Percentiles rank a stretch among this genome's conserved stretches.
These are phyloP conservation scores for Ascochyta clinopodiicola DNA, from an alignment of 2,329 filamentous ascomycete species.

Conservation along the genomic window DNA sequence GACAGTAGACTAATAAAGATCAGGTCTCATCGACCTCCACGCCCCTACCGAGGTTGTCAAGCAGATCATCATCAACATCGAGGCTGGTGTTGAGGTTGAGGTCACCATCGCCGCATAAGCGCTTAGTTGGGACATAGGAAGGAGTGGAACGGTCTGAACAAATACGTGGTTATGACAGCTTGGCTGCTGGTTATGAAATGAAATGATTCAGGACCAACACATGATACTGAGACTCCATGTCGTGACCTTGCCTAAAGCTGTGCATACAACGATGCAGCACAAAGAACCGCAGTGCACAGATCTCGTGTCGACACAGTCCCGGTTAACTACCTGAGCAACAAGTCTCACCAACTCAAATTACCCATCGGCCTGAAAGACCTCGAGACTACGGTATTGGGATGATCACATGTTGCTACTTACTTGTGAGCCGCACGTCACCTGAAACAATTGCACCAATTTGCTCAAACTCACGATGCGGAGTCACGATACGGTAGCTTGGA, in stretches of 20 bases:
- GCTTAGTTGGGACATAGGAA: conserved; percentile 26
- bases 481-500: background rate
- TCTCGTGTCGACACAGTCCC: background rate
- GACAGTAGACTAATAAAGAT: conserved; percentile 3
- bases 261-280: background rate
- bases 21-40: conserved; percentile 87
- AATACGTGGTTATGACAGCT: conserved; percentile 39
- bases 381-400: background rate
- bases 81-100: conserved; percentile 92
- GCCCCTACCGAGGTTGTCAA: conserved; percentile 98
- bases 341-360: no score
- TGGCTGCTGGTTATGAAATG: conserved; percentile 32
- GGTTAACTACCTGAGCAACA: no score
- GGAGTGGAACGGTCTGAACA: conserved; percentile 23
- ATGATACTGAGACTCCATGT: background rate
- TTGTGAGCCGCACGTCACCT: background rate
- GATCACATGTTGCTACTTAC: background rate
- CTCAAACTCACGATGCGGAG: background rate
- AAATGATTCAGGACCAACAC: conserved; percentile 28
- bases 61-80: conserved; percentile 96
- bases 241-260: background rate
- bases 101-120: conserved; percentile 84
- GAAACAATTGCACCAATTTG: background rate
- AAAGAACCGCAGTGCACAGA: background rate
- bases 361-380: background rate